phyloP scores from a whole-genome alignment of 164 flowering plant species.

The Pachysandra terminalis region DNA sequence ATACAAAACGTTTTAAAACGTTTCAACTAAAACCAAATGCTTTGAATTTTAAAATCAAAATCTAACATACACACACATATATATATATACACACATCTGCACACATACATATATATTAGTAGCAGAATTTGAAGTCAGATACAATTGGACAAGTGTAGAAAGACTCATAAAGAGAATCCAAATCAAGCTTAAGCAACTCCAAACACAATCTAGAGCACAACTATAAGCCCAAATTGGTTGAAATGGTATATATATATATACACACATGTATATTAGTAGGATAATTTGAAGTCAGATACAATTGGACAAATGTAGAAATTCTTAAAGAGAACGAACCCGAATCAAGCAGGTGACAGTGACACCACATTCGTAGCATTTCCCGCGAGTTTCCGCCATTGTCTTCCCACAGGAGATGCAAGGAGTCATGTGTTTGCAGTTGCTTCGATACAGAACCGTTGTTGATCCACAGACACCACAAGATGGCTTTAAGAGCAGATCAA shows the following conservation, averaged over 20 bases:
- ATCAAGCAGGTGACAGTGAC: constrained; percentile 63
- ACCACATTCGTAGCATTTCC: constrained; percentile 76
- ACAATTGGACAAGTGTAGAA: neutral
- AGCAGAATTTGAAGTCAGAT: no score
- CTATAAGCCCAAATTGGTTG: no score
- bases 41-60: no score
- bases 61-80: no score
- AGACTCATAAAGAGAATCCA: constrained; percentile 37
- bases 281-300: neutral
- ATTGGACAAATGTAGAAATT: neutral
- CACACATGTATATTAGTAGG: no score
- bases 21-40: no score
- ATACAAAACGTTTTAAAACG: no score
- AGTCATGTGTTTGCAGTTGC: constrained; percentile 97
- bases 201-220: no score
- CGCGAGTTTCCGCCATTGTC: constrained; percentile 61
- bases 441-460: constrained; percentile 70
- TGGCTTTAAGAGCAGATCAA: constrained; percentile 71
- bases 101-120: no score
- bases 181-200: constrained; percentile 30
- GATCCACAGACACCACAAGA: constrained; percentile 73
- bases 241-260: no score
- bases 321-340: constrained; percentile 36
- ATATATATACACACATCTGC: no score
- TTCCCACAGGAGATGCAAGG: constrained; percentile 81